These are phyloP conservation scores for Polytrichum commune DNA, from an alignment of 225 moss, liverwort and hornwort genomes.

Conservation along the genomic window DNA sequence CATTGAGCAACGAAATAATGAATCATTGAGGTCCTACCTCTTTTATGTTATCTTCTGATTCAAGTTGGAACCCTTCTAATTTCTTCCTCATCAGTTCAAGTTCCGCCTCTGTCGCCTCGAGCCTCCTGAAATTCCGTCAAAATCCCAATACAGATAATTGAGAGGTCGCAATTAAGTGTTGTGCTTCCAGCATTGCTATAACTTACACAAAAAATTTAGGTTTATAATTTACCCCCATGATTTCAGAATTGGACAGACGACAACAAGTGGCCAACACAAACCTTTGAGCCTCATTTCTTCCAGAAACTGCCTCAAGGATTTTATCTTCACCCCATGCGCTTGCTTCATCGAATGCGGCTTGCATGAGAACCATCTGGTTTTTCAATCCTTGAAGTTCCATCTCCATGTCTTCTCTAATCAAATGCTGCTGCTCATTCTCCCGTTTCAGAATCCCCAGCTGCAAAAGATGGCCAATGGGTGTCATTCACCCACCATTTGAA, in stretches of 20 bases:
- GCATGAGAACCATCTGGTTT: constrained; percentile 51
- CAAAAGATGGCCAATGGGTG: no score
- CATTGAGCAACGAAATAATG: not conserved
- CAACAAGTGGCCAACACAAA: constrained; percentile 11
- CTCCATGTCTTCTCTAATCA: constrained; percentile 62
- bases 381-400: constrained; percentile 56
- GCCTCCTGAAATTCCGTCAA: not conserved
- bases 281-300: constrained; percentile 69
- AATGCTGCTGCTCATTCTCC: constrained; percentile 62
- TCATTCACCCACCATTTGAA: not conserved
- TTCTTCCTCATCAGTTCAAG: constrained; percentile 24
- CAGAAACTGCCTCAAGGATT: constrained; percentile 42
- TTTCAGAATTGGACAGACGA: not conserved
- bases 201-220: not conserved
- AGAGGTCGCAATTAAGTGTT: not conserved
- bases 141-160: not conserved
- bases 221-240: not conserved
- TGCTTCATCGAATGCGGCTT: constrained; percentile 52
- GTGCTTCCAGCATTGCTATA: not conserved
- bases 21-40: not conserved
- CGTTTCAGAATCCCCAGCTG: constrained; percentile 53
- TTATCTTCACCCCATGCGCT: constrained; percentile 33
- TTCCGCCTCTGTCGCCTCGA: not conserved
- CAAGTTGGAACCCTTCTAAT: constrained; percentile 7
- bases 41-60: not conserved